Conservation (phyloP, 208 protist genomes). For the Blastocrithidia nonstop region DNA sequence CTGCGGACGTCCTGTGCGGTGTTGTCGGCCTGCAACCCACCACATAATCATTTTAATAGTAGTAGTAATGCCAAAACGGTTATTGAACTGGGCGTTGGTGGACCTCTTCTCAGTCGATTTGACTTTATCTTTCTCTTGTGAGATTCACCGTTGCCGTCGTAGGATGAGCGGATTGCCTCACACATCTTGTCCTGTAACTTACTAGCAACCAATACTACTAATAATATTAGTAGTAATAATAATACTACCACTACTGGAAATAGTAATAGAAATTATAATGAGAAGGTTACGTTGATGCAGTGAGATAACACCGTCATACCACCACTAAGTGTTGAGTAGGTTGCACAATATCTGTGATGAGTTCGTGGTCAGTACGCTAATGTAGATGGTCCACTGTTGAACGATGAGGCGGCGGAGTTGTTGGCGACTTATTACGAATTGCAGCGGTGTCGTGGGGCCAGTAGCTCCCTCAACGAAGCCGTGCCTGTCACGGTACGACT, state of each 20-base stretch:
- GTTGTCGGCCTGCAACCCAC: slow-evolving; percentile 94
- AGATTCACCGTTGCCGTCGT: slow-evolving; percentile 72
- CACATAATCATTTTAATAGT: slow-evolving; percentile 6
- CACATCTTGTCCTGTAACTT: slow-evolving; percentile 68
- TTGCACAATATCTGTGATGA: slow-evolving; percentile 66
- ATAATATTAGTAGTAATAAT: no score
- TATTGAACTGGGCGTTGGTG: slow-evolving; percentile 87
- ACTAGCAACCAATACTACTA: slow-evolving; percentile 10
- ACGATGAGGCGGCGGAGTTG: slow-evolving; percentile 48
- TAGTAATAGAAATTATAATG: no score
- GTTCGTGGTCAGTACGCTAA: slow-evolving; percentile 51
- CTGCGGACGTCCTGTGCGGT: slow-evolving; percentile 89
- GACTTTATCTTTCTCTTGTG: slow-evolving; percentile 94
- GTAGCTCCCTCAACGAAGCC: slow-evolving; percentile 57
- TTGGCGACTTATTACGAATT: slow-evolving; percentile 65
- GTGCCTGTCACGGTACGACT: slow-evolving; percentile 92
- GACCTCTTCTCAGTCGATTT: slow-evolving; percentile 92
- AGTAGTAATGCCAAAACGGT: slow-evolving; percentile 10
- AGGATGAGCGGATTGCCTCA: slow-evolving; percentile 74
- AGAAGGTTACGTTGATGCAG: no score
- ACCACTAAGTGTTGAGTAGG: slow-evolving; percentile 31
- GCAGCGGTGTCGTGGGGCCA: slow-evolving; percentile 49
- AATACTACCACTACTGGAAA: no score
- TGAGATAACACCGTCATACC: no score
- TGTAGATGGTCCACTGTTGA: slow-evolving; percentile 51